Conservation (phyloP, 306 rosid species). For the Phaseolus lunatus region DNA sequence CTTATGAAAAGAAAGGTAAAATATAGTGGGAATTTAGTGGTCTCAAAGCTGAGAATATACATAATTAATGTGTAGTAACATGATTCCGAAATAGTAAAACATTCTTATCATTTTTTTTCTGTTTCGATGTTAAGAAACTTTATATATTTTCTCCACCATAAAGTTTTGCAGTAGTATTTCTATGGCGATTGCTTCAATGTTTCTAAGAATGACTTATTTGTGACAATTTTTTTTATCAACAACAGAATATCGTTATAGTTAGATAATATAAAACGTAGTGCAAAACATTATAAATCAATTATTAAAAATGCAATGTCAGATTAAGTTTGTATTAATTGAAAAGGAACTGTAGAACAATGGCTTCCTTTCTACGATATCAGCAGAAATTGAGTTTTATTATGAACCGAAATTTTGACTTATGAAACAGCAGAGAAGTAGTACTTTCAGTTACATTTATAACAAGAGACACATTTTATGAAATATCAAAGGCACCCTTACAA, state of each 20-base stretch:
- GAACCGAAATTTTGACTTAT: not conserved
- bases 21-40: constrained; percentile 7
- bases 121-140: not conserved
- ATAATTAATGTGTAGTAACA: not conserved
- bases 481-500: constrained; percentile 6
- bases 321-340: not conserved
- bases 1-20: not conserved
- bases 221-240: not conserved
- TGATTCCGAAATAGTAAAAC: not conserved
- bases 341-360: not conserved
- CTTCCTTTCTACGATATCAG: not conserved
- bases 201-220: not conserved
- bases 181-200: not conserved
- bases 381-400: not conserved
- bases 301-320: not conserved
- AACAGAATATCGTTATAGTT: not conserved
- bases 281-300: not conserved
- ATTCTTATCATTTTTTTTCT: not conserved
- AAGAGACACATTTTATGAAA: constrained; percentile 14
- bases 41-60: not conserved
- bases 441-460: constrained; percentile 17
- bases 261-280: not conserved
- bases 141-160: not conserved
- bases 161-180: not conserved
- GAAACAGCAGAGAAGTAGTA: not conserved